Percentiles rank a stretch among this genome's conserved stretches.
phyloP scores from a whole-genome alignment of 169 alveolate species.

The Babesia microti region DNA sequence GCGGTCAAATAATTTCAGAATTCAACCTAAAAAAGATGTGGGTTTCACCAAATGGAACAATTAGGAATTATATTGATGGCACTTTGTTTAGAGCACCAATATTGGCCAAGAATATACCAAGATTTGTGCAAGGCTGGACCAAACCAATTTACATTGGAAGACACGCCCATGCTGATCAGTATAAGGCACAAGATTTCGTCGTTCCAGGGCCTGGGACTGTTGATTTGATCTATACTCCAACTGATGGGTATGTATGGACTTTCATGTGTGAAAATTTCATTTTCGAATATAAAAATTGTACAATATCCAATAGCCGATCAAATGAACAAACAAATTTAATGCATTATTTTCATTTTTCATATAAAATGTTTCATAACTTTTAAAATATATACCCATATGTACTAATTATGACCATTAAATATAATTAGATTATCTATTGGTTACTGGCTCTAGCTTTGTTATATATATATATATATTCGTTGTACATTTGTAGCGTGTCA shows the following conservation, averaged over 20 bases:
- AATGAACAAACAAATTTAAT: too few species aligned
- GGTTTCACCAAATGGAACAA: constrained; percentile 90
- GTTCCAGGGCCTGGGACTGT: constrained; percentile 76
- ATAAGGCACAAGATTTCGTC: constrained; percentile 74
- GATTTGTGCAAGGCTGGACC: constrained; percentile 83
- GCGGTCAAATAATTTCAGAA: constrained; percentile 37
- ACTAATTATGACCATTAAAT: too few species aligned
- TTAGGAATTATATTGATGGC: constrained; percentile 85
- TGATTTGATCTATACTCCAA: constrained; percentile 71
- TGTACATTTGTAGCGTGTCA: not conserved
- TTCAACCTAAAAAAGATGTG: constrained; percentile 86
- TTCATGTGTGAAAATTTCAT: too few species aligned
- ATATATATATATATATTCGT: too few species aligned
- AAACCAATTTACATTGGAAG: constrained; percentile 88
- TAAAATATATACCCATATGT: too few species aligned
- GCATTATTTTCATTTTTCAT: too few species aligned
- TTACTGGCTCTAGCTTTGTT: too few species aligned
- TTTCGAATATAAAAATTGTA: too few species aligned
- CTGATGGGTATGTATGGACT: constrained; percentile 46
- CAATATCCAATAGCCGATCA: too few species aligned
- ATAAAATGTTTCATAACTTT: too few species aligned
- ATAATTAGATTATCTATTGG: too few species aligned
- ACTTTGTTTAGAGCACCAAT: constrained; percentile 92
- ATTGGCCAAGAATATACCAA: constrained; percentile 77
- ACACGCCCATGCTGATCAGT: constrained; percentile 93